phyloP scores from a whole-genome alignment of 306 rosid species.

The Malus asiatica region DNA sequence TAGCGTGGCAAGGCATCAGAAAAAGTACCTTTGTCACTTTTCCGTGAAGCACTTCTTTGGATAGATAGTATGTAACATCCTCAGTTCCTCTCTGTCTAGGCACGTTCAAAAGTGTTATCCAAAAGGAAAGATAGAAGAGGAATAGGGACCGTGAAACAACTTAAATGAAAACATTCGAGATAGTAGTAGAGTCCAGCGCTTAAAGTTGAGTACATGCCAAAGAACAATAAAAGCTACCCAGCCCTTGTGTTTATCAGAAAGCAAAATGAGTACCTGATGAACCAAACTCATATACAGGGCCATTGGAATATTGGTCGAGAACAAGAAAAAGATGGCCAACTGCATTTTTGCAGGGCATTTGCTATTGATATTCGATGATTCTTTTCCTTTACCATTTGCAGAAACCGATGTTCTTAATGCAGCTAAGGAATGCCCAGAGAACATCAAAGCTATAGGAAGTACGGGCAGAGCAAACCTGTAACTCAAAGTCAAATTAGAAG shows the following conservation, averaged over 20 bases:
- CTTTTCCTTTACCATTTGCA: conserved; percentile 24
- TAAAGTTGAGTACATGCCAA: neutral
- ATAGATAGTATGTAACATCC: conserved; percentile 75
- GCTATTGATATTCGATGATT: conserved; percentile 19
- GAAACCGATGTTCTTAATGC: conserved; percentile 30
- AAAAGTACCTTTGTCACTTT: conserved; percentile 63
- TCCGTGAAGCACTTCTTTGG: conserved; percentile 51
- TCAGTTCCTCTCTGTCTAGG: conserved; percentile 81
- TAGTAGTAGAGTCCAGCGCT: neutral
- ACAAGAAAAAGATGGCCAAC: conserved; percentile 58
- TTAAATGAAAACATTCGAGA: neutral
- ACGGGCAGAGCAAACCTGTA: conserved; percentile 89
- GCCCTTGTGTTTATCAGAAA: neutral
- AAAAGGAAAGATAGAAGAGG: neutral
- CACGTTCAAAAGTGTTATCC: neutral
- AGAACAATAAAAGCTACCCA: neutral
- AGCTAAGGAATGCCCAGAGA: conserved; percentile 77
- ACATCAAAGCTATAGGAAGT: conserved; percentile 88
- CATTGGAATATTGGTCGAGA: conserved; percentile 85
- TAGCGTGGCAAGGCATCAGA: conserved; percentile 88
- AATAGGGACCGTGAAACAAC: neutral
- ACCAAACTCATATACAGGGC: conserved; percentile 90
- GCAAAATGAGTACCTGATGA: conserved; percentile 73
- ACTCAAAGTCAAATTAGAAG: conserved; percentile 6
- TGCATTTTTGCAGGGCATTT: conserved; percentile 40